Percentiles rank a stretch among this genome's conserved stretches.
Evolutionary conservation across 768 basidiomycete species (phyloP).

Genomic region (Podaxis carcinomalis): DNA sequence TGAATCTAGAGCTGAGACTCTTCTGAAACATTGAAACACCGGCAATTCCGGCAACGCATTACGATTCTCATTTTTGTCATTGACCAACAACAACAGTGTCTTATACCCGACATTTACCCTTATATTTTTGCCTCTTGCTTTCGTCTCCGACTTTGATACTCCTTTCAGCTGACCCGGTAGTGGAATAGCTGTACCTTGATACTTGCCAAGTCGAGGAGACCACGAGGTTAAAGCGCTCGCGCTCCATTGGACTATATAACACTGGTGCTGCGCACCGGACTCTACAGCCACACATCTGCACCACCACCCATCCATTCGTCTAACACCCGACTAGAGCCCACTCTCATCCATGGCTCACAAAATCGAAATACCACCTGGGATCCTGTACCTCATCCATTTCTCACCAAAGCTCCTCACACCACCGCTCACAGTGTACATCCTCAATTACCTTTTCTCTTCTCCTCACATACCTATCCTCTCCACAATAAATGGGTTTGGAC

Average conservation of each 20-base stretch:
- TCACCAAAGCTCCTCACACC: conserved; percentile 18
- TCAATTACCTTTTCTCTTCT: conserved; percentile 7
- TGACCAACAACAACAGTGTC: too few relatives aligned
- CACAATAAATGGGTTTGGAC: neutral
- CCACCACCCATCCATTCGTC: too few relatives aligned
- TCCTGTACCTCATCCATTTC: conserved; percentile 19
- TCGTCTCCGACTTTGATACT: too few relatives aligned
- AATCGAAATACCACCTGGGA: conserved; percentile 21
- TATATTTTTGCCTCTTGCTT: too few relatives aligned
- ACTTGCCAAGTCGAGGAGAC: neutral
- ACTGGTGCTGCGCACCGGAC: too few relatives aligned
- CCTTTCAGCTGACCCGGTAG: too few relatives aligned
- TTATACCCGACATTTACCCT: too few relatives aligned
- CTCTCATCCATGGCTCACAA: conserved; percentile 4
- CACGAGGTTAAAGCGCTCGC: neutral
- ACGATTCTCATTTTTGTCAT: too few relatives aligned
- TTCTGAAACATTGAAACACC: too few relatives aligned
- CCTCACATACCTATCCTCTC: neutral
- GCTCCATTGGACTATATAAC: neutral
- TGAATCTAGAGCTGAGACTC: neutral
- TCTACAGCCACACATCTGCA: too few relatives aligned
- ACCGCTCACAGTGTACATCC: conserved; percentile 16
- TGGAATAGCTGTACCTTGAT: neutral
- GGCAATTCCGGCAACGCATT: too few relatives aligned
- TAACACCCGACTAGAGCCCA: too few relatives aligned